phyloP scores from a whole-genome alignment of 306 rosid species.

The Potentilla sterilis region DNA sequence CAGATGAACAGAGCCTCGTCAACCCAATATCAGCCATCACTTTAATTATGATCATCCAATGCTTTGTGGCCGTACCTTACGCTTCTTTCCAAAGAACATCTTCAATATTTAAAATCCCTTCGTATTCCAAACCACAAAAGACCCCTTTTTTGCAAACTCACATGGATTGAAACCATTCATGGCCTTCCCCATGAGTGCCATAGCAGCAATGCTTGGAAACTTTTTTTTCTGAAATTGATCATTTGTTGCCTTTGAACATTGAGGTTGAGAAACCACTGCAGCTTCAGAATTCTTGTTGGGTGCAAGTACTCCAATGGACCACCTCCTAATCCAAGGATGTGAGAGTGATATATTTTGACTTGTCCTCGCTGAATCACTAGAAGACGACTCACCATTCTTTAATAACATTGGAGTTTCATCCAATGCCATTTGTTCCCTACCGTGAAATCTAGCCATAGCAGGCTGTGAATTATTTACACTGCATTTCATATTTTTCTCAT shows the following conservation, averaged over 20 bases:
- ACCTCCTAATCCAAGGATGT: conserved; percentile 87
- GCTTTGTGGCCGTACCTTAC: conserved; percentile 15
- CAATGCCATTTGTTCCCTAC: conserved; percentile 27
- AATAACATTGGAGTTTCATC: conserved; percentile 27
- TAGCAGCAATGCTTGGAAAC: conserved; percentile 88
- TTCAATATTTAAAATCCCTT: conserved; percentile 24
- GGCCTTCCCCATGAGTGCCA: conserved; percentile 92
- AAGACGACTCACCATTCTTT: conserved; percentile 31
- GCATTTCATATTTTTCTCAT: conserved; percentile 32
- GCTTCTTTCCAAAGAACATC: conserved; percentile 4
- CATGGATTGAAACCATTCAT: conserved; percentile 48
- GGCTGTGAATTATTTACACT: conserved; percentile 40
- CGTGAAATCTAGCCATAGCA: conserved; percentile 24
- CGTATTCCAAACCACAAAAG: conserved; percentile 62
- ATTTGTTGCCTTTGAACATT: conserved; percentile 28
- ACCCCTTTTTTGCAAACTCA: conserved; percentile 49
- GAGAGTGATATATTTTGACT: conserved; percentile 50
- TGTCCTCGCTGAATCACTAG: conserved; percentile 32
- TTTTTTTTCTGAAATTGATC: conserved; percentile 46
- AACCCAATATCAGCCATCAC: not conserved
- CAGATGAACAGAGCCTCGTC: conserved; percentile 7
- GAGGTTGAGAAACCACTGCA: conserved; percentile 32
- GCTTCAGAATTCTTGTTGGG: conserved; percentile 39
- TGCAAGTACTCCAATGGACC: conserved; percentile 37
- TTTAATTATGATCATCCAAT: not conserved